These are phyloP conservation scores for Exophiala sp. DNA, from an alignment of 2,329 filamentous ascomycete species.

Conservation along the genomic window DNA sequence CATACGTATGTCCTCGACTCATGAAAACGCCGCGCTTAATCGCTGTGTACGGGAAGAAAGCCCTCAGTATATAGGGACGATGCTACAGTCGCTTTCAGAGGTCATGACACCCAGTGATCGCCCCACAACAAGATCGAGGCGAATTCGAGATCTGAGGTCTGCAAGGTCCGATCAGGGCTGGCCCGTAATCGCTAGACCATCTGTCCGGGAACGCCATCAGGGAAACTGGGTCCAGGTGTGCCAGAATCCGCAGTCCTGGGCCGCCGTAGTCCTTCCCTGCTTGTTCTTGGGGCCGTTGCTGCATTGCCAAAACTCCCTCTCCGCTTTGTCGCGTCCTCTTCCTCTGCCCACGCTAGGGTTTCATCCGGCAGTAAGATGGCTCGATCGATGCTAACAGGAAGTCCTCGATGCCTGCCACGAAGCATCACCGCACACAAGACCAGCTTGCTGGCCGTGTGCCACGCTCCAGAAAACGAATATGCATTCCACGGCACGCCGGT, in stretches of 20 bases:
- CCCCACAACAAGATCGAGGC: too few species aligned
- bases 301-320: background rate
- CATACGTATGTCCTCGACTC: too few species aligned
- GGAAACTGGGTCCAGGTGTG: background rate
- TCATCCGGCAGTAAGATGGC: constrained; percentile 41
- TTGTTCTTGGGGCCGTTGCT: background rate
- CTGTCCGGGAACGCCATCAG: background rate
- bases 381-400: constrained; percentile 55
- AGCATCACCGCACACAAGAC: constrained; percentile 56
- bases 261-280: background rate
- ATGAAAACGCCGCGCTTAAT: too few species aligned
- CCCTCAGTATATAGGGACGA: too few species aligned
- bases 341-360: constrained; percentile 40
- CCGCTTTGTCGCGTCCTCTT: constrained; percentile 37
- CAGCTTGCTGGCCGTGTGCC: constrained; percentile 51
- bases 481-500: constrained; percentile 43
- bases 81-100: too few species aligned
- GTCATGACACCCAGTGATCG: too few species aligned
- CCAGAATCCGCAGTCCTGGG: background rate
- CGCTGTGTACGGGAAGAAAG: too few species aligned
- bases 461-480: constrained; percentile 49
- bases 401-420: constrained; percentile 52
- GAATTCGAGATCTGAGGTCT: too few species aligned
- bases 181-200: background rate
- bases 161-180: too few species aligned